Base-by-base conservation (phyloP, 208 protist genomes). In the Trypanosoma scelopori region DNA sequence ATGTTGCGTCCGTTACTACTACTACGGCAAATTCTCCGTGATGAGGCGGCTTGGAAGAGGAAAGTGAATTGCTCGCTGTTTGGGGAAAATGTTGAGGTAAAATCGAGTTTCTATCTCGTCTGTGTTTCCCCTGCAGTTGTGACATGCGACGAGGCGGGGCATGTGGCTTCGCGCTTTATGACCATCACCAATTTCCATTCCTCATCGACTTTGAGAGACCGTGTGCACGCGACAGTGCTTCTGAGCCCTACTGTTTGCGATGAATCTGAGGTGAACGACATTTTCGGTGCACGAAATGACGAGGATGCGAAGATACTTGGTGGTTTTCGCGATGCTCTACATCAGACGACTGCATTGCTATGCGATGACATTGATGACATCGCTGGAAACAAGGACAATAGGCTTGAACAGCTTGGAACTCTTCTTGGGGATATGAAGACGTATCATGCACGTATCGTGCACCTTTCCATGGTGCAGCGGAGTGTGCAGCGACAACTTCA, bases 31-130 rank as follows among this genome's bases (percentile, higher is more conserved):
- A 69, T 9, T 18, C 16, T 74, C 5, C 30, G n/a, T 5, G 46
- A 65, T 20, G 45, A 59, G n/a, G 3, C 25, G 22, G 22, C 42
- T 18, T 23, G 46, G 2, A 55, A 64, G 16, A 13, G 57, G 20
- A 12, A 15, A n/a, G 2, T 64, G 35, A 62, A 52, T 4, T 51
- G 60, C 23, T 58, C 32, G 20, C 39, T 79, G 9, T 77, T 81
- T 42, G 84, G 75, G 16, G 55, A 78, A 39, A 69, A 75, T 47
- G 55, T 92, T 15, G 69, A 71, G 52, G 71, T 92, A 16, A 73
- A 82, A 28, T 65, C 80, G 28, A 50, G 68, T 39, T 92, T 92
- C 59, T 87, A 78, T 49, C 55, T 92, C 23, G 69, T 89, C 11
- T 86, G 77, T 67, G 73, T 74, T 28, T 87, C 80, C 55, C 52